phyloP scores from a whole-genome alignment of 1,139 yeast genomes.

The Saccharomyces hybrid region DNA sequence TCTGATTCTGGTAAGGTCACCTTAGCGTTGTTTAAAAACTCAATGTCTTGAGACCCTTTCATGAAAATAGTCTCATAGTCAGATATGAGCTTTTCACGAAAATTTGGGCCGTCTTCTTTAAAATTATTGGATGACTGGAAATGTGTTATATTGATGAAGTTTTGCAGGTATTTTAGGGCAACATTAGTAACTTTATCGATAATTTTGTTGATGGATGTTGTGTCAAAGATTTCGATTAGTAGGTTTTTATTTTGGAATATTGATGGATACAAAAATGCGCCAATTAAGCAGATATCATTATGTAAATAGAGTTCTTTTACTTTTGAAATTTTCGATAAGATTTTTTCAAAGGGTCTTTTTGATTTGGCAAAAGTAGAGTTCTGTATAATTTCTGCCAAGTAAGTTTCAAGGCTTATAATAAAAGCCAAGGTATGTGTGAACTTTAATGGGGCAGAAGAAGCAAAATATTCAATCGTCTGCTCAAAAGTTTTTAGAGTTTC shows the following conservation, averaged over 20 bases:
- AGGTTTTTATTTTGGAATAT: background rate
- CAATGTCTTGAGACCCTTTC: background rate
- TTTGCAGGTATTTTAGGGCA: background rate
- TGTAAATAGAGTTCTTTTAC: background rate
- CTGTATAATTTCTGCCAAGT: background rate
- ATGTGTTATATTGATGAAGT: background rate
- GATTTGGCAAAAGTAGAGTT: background rate
- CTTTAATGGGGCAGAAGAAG: background rate
- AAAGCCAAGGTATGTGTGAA: background rate
- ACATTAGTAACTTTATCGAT: background rate
- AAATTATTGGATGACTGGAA: background rate
- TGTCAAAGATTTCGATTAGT: background rate
- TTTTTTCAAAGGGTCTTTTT: background rate
- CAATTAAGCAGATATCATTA: conserved; percentile 3
- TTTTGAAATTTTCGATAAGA: background rate
- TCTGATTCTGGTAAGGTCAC: background rate
- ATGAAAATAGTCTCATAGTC: background rate
- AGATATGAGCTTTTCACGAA: background rate
- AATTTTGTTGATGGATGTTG: background rate
- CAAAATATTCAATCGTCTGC: background rate
- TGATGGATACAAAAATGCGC: conserved; percentile 5
- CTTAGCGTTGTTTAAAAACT: background rate
- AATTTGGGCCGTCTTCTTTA: background rate
- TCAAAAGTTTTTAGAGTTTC: background rate
- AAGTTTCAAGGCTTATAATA: background rate